Conservation (phyloP, 2,329 filamentous ascomycete genomes). For the Beauveria rudraprayagi region DNA sequence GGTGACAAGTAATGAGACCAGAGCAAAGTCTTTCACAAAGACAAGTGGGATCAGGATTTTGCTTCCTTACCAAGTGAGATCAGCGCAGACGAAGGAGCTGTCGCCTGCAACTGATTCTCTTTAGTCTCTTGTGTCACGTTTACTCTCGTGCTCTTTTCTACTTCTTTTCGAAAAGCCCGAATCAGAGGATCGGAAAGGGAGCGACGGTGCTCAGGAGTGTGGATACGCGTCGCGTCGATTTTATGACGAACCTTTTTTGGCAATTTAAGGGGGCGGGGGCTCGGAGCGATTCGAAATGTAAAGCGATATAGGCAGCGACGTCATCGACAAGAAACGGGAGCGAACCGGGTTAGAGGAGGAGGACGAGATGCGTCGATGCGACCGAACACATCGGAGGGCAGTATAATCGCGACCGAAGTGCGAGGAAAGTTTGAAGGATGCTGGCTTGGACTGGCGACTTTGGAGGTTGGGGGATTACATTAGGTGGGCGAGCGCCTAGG, state of each 20-base stretch:
- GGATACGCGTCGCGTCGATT: conserved; percentile 13
- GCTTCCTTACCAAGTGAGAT: conserved; percentile 44
- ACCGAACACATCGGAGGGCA: conserved; percentile 25
- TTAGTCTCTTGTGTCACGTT: conserved; percentile 19
- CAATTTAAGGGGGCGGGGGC: conserved; percentile 8
- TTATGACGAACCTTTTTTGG: conserved; percentile 3
- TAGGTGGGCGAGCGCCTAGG: neutral
- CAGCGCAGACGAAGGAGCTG: conserved; percentile 52
- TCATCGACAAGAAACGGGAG: conserved; percentile 22
- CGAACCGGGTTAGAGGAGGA: conserved; percentile 12
- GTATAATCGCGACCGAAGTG: conserved; percentile 10
- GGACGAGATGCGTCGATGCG: conserved; percentile 19
- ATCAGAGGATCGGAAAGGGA: conserved; percentile 7
- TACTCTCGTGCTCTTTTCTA: conserved; percentile 12
- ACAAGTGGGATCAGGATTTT: neutral
- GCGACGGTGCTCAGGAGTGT: conserved; percentile 8
- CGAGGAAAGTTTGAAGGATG: neutral
- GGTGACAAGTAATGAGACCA: neutral
- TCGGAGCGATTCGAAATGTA: neutral
- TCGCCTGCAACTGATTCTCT: conserved; percentile 55
- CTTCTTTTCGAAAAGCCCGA: conserved; percentile 13
- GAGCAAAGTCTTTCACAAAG: neutral
- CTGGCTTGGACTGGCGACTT: neutral
- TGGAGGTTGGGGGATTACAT: conserved; percentile 9
- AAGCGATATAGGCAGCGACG: conserved; percentile 13